phyloP scores from a whole-genome alignment of 495 filamentous ascomycete species.

The Penicillium longicatenatum region DNA sequence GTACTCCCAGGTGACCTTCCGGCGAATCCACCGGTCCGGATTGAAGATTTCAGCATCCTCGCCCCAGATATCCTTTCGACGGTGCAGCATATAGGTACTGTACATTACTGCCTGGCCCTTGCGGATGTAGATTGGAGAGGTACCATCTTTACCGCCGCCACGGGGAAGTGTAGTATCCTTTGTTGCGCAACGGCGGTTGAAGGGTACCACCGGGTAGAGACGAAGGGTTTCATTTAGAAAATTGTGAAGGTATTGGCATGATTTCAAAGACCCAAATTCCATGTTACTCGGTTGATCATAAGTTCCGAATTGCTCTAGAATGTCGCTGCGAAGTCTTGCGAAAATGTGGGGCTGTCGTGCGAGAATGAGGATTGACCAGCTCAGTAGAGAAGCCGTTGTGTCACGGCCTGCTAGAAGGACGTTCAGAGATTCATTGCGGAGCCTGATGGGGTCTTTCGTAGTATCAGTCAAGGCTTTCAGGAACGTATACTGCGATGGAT shows the following conservation, averaged over 20 bases:
- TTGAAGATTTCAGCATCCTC: slow-evolving; percentile 50
- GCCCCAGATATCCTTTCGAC: slow-evolving; percentile 50
- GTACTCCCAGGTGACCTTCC: slow-evolving; percentile 35
- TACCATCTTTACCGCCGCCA: slow-evolving; percentile 23
- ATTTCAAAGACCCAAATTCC: not conserved
- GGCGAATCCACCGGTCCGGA: slow-evolving; percentile 52
- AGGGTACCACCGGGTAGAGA: not conserved
- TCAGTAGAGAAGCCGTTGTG: slow-evolving; percentile 59
- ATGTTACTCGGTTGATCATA: not conserved
- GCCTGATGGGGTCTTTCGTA: slow-evolving; percentile 16
- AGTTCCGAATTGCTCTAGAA: not conserved
- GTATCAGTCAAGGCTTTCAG: slow-evolving; percentile 17
- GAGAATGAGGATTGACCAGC: slow-evolving; percentile 8
- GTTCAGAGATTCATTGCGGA: slow-evolving; percentile 26
- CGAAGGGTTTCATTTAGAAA: slow-evolving; percentile 2
- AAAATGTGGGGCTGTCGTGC: not conserved
- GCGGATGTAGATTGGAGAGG: slow-evolving; percentile 61
- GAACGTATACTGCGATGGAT: slow-evolving; percentile 16
- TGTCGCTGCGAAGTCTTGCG: not conserved
- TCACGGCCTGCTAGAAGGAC: slow-evolving; percentile 62
- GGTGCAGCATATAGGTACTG: slow-evolving; percentile 49
- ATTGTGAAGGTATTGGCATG: not conserved
- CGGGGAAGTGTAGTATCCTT: not conserved
- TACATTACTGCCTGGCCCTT: slow-evolving; percentile 54
- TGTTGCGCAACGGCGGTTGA: not conserved